phyloP scores from a whole-genome alignment of 1,284 basidiomycete genomes.

The Violaceomyces palustris region DNA sequence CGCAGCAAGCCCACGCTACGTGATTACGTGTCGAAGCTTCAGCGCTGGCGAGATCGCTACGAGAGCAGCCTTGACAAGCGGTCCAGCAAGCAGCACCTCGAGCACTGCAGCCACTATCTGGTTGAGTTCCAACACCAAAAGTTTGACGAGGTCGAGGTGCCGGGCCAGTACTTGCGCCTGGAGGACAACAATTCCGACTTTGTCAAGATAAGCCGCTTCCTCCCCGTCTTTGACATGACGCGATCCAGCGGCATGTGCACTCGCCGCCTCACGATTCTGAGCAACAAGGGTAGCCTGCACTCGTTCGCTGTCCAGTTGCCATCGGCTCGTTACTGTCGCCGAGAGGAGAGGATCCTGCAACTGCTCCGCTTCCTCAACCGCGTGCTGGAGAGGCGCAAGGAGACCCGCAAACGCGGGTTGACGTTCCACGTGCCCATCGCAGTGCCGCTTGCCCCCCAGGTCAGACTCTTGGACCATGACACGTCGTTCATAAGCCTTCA shows the following conservation, averaged over 20 bases:
- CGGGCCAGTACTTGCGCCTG: constrained; percentile 80
- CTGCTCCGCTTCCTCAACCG: constrained; percentile 87
- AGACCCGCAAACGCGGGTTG: constrained; percentile 85
- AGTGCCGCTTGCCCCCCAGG: constrained; percentile 74
- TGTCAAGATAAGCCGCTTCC: constrained; percentile 84
- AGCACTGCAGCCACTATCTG: constrained; percentile 84
- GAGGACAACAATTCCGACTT: constrained; percentile 92
- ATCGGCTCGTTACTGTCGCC: constrained; percentile 75
- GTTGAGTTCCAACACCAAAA: constrained; percentile 97
- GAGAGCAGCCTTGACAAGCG: constrained; percentile 77
- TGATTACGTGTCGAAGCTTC: constrained; percentile 83
- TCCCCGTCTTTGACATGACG: constrained; percentile 82
- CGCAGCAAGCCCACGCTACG: constrained; percentile 72
- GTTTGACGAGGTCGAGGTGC: constrained; percentile 96
- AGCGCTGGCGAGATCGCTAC: constrained; percentile 89
- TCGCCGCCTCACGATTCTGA: constrained; percentile 84
- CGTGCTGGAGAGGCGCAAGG: constrained; percentile 64
- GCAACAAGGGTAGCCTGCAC: constrained; percentile 82
- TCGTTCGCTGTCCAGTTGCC: constrained; percentile 90
- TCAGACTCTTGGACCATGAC: constrained; percentile 86
- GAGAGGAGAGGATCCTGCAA: constrained; percentile 90
- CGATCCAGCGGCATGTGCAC: constrained; percentile 78
- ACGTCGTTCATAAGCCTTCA: constrained; percentile 83
- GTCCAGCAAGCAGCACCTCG: constrained; percentile 79
- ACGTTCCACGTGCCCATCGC: constrained; percentile 85